phyloP scores from a whole-genome alignment of 2,329 filamentous ascomycete genomes.

The Drechslerella coelobrocha region DNA sequence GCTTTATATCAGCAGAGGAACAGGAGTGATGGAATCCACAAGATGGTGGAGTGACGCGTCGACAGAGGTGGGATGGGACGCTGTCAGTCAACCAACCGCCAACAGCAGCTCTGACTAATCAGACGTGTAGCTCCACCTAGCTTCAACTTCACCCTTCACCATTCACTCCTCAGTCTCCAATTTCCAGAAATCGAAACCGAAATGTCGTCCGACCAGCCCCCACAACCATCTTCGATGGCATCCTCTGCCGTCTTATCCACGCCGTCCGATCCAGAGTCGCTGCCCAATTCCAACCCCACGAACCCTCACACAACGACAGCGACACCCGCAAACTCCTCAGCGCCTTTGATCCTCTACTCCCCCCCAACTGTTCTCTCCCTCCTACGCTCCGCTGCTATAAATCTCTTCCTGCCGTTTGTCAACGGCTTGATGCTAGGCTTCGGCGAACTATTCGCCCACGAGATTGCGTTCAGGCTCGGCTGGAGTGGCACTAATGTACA shows the following conservation, averaged over 20 bases:
- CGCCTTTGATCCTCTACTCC: slow-evolving; percentile 81
- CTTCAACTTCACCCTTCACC: too few relatives aligned
- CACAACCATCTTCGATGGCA: slow-evolving; percentile 8
- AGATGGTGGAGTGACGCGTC: slow-evolving; percentile 1
- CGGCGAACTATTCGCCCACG: slow-evolving; percentile 94
- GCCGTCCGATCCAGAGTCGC: slow-evolving; percentile 10
- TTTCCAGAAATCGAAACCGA: too few relatives aligned
- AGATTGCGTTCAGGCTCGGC: slow-evolving; percentile 88
- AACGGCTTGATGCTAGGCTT: slow-evolving; percentile 99
- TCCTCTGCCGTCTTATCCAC: background rate
- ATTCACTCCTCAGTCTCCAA: too few relatives aligned
- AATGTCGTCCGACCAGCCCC: slow-evolving; percentile 12
- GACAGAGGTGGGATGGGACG: background rate
- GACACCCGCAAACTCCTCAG: slow-evolving; percentile 62
- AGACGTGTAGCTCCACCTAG: background rate
- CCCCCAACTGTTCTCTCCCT: slow-evolving; percentile 87
- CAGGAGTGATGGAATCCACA: too few relatives aligned
- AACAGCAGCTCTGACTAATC: background rate
- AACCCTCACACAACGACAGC: slow-evolving; percentile 9
- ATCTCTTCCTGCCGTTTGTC: slow-evolving; percentile 91
- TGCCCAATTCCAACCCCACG: slow-evolving; percentile 16
- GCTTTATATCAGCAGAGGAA: too few relatives aligned
- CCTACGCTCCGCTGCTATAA: slow-evolving; percentile 88
- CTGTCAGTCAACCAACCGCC: background rate
- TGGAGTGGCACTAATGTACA: slow-evolving; percentile 93